Percentiles rank a stretch among this genome's conserved stretches.
Conservation (phyloP, 768 basidiomycete genomes). For the Kwoniella sp. region DNA sequence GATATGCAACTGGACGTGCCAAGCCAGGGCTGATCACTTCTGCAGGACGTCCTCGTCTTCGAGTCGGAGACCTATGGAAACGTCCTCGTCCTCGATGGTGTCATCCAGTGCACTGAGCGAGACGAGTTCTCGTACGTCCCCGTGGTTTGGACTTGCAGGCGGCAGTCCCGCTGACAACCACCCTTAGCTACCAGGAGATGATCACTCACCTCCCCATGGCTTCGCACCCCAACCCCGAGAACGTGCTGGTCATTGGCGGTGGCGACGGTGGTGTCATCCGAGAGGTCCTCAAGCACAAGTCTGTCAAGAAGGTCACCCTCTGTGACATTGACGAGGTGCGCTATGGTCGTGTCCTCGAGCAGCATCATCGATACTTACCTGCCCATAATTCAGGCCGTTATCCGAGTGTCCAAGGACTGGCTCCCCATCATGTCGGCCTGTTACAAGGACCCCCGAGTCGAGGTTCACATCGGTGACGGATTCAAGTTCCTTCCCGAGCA, state of each 20-base stretch:
- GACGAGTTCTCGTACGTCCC: constrained; percentile 84
- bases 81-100: constrained; percentile 89
- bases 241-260: constrained; percentile 94
- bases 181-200: constrained; percentile 90
- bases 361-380: neutral
- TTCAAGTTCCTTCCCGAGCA: constrained; percentile 94
- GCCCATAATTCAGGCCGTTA: constrained; percentile 63
- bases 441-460: constrained; percentile 71
- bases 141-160: neutral
- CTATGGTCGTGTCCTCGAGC: neutral
- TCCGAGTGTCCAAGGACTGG: constrained; percentile 86
- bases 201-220: constrained; percentile 95
- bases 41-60: constrained; percentile 84
- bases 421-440: constrained; percentile 91
- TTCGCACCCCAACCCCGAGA: constrained; percentile 91
- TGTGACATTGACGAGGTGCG: constrained; percentile 94
- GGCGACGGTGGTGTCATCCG: constrained; percentile 98
- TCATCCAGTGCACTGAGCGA: constrained; percentile 93
- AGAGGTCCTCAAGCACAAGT: constrained; percentile 89
- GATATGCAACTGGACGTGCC: neutral
- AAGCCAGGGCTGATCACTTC: constrained; percentile 1
- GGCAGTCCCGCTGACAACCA: neutral
- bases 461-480: constrained; percentile 83
- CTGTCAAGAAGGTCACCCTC: constrained; percentile 84
- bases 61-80: constrained; percentile 96